phyloP scores from a whole-genome alignment of 257 asterid genomes.

The Mentha longifolia region DNA sequence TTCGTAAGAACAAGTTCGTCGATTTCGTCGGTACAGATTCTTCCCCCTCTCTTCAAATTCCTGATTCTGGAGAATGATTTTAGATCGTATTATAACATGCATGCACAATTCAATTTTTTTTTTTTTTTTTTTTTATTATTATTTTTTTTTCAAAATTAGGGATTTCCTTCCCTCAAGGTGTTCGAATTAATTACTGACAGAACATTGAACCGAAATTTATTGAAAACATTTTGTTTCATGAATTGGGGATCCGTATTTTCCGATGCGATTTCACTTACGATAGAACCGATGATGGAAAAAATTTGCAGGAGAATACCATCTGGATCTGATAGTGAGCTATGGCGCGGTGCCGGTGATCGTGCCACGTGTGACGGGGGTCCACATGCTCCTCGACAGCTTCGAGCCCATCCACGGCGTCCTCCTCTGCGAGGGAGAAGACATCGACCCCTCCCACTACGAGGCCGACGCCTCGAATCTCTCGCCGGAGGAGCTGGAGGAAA shows the following conservation, averaged over 20 bases:
- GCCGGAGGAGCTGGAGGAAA: slow-evolving; percentile 66
- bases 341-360: slow-evolving; percentile 87
- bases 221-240: too few relatives aligned
- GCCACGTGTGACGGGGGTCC: slow-evolving; percentile 81
- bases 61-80: background rate
- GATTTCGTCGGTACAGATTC: slow-evolving; percentile 65
- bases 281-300: background rate
- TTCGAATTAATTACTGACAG: background rate
- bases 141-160: too few relatives aligned
- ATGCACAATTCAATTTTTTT: background rate
- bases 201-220: background rate
- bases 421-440: slow-evolving; percentile 91
- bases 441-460: slow-evolving; percentile 76
- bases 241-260: background rate
- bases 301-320: slow-evolving; percentile 74
- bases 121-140: too few relatives aligned
- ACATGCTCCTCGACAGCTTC: slow-evolving; percentile 70
- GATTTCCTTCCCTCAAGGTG: background rate
- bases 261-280: too few relatives aligned
- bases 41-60: background rate
- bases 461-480: slow-evolving; percentile 53
- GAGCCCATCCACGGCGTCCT: slow-evolving; percentile 93
- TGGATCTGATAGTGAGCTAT: slow-evolving; percentile 75
- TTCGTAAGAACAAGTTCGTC: slow-evolving; percentile 78
- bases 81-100: background rate